phyloP scores from a whole-genome alignment of 169 alveolate genomes.

The Toxoplasma gondii region DNA sequence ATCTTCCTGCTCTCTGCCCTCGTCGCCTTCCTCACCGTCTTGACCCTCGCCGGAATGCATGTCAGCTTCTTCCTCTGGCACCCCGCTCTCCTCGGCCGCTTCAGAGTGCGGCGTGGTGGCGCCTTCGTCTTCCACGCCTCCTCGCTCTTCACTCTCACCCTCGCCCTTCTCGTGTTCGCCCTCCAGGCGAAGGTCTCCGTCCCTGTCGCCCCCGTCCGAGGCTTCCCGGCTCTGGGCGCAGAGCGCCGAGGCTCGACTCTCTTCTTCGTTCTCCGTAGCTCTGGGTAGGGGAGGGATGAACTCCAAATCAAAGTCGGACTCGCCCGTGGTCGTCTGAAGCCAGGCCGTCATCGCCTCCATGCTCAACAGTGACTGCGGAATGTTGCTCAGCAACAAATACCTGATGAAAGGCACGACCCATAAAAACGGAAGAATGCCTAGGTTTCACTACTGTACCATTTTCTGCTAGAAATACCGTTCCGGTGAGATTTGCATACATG shows the following conservation, averaged over 20 bases:
- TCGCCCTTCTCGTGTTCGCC: not conserved
- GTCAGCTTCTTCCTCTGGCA: not conserved
- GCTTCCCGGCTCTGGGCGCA: not conserved
- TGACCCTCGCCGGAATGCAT: not conserved
- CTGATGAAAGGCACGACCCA: not conserved
- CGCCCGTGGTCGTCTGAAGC: not conserved
- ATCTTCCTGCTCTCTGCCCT: not conserved
- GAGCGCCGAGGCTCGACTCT: not conserved
- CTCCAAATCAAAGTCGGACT: not conserved
- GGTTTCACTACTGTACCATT: too few relatives aligned
- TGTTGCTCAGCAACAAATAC: constrained; percentile 1
- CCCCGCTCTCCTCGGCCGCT: not conserved
- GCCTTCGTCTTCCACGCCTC: not conserved
- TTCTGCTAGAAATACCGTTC: too few relatives aligned
- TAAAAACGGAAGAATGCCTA: not conserved
- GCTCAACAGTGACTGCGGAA: not conserved
- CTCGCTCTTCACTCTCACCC: constrained; percentile 1
- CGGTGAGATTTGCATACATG: too few relatives aligned
- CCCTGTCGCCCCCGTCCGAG: not conserved
- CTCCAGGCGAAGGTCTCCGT: not conserved
- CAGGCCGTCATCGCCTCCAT: not conserved
- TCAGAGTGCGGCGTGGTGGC: not conserved
- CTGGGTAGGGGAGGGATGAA: not conserved
- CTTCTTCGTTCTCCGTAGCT: not conserved
- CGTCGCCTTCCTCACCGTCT: not conserved